These are phyloP conservation scores for Nitzschia sp. DNA, from an alignment of 108 stramenopile genomes.

Conservation along the genomic window DNA sequence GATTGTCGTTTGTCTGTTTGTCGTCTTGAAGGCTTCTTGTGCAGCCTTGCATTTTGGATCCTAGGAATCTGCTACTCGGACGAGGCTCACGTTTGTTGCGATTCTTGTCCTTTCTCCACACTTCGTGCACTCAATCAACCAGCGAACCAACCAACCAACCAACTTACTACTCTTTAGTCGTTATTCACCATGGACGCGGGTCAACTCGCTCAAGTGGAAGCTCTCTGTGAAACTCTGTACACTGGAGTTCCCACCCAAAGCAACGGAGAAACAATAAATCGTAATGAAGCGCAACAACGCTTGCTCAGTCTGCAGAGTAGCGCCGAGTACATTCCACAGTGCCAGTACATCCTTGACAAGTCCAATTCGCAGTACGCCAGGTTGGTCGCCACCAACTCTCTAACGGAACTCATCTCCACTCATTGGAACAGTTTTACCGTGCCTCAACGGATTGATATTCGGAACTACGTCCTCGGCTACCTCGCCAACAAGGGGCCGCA, in stretches of 20 bases:
- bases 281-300: conserved; percentile 82
- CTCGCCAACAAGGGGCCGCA: conserved; percentile 90
- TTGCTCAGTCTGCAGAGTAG: conserved; percentile 89
- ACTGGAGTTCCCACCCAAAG: conserved; percentile 64
- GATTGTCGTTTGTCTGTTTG: no score
- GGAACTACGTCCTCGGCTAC: conserved; percentile 94
- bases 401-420: conserved; percentile 91
- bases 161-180: neutral
- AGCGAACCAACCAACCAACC: neutral
- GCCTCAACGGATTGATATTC: conserved; percentile 90
- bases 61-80: no score
- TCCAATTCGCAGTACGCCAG: conserved; percentile 89
- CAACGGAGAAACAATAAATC: conserved; percentile 55
- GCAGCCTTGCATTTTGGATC: no score
- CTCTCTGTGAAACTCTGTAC: conserved; percentile 93
- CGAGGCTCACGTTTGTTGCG: no score
- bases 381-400: conserved; percentile 88
- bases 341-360: conserved; percentile 96
- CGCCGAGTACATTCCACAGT: conserved; percentile 95
- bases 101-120: neutral
- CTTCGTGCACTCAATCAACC: neutral
- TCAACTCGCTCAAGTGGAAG: conserved; percentile 91
- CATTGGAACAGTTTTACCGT: conserved; percentile 95
- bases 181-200: conserved; percentile 75
- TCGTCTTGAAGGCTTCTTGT: no score